Percentiles rank a stretch among this genome's conserved stretches.
Conservation (phyloP, 192 early-diverging fungal species). For the Dissophora globulifera region DNA sequence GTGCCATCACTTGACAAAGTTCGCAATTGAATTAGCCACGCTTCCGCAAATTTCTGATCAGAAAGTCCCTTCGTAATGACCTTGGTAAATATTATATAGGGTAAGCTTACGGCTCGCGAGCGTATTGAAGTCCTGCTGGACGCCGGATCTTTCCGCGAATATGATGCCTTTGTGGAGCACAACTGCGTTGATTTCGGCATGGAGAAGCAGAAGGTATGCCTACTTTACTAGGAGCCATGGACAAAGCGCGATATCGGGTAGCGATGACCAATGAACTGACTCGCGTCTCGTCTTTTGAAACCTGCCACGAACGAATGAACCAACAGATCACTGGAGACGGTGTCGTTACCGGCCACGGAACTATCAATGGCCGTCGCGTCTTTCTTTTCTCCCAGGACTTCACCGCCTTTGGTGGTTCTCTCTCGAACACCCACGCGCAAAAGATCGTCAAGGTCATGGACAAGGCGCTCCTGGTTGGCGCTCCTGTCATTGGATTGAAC, state of each 20-base stretch:
- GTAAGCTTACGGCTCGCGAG: constrained; percentile 95
- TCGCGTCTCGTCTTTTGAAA: too few relatives aligned
- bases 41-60: too few relatives aligned
- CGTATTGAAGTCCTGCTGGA: constrained; percentile 88
- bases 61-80: too few relatives aligned
- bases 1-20: too few relatives aligned
- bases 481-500: constrained; percentile 95
- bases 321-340: constrained; percentile 88
- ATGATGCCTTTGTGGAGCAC: constrained; percentile 95
- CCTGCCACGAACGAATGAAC: too few relatives aligned
- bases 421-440: constrained; percentile 87
- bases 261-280: too few relatives aligned
- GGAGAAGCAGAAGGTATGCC: constrained; percentile 76
- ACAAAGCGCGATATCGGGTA: too few relatives aligned
- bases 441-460: constrained; percentile 98
- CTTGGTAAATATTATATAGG: constrained; percentile 66
- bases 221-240: too few relatives aligned
- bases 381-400: constrained; percentile 96
- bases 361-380: constrained; percentile 89
- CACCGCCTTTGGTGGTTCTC: constrained; percentile 90
- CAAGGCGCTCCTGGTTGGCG: constrained; percentile 88
- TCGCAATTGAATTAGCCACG: too few relatives aligned
- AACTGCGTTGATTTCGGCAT: constrained; percentile 92
- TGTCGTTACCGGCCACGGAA: constrained; percentile 96
- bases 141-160: constrained; percentile 86